Evolutionary conservation across 129 eudicot genomes (phyloP), one percentile per base, ranked within the genome.

Genomic region (Rutidosis leptorrhynchoides): DNA sequence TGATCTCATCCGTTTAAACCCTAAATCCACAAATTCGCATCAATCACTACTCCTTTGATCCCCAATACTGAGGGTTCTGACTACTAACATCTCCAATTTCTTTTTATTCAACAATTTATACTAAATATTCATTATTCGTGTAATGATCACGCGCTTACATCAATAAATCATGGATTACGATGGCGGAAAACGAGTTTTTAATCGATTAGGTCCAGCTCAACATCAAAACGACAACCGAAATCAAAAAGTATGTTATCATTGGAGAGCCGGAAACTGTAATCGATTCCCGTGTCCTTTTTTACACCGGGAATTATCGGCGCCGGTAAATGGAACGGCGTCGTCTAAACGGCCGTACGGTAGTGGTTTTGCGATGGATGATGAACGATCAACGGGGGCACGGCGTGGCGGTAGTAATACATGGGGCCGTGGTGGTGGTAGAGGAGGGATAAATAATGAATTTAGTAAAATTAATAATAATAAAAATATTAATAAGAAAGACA

Each of bases 271-370:
- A n/a, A 62, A 82, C 35, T 83, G 83, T 24, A 45, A 14, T 27
- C 51, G 85, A 24, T 42, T 5, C 51, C 89, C 88, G 3, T 84
- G 95, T 62, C 78, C 83, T 0, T 90, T 74, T 71, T 64, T 86
- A 15, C 96, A 85, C 76, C 24, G 87, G 40, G 94, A 89, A 46
- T 19, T 83, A 6, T 76, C 93, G 64, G 74, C 78, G 15, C 69
- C 76, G 42, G 73, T 62, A 3, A 81, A 79, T 6, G 87, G 83
- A 17, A 35, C 80, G 29, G 43, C 68, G 25, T 68, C 87, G 23
- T 74, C 88, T 0, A 89, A 89, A 53, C 40, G 96, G 55, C 74
- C 84, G 4, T 73, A 85, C 12, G 83, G 16, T 23, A n/a, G 27
- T n/a, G 63, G 85, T 54, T 76, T 83, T 22, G 67, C 82, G 10